A percentile compares a stretch with the other conserved stretches of the same genome.
phyloP scores from a whole-genome alignment of 306 rosid genomes.

The Bauhinia variegata region DNA sequence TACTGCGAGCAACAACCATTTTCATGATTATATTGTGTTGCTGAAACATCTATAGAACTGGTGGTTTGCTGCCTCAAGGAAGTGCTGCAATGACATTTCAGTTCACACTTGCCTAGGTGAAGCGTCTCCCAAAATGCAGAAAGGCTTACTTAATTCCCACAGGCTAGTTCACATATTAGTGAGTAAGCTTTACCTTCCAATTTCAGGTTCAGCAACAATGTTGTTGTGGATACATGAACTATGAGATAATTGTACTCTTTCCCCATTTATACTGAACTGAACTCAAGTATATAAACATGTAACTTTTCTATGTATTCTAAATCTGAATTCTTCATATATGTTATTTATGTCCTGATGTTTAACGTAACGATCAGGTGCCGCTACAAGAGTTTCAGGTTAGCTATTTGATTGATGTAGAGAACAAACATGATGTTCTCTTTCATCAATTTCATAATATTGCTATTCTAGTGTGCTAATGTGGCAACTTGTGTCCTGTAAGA shows the following conservation, averaged over 20 bases:
- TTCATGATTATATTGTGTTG: constrained; percentile 11
- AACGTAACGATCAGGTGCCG: constrained; percentile 1
- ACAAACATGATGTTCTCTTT: neutral
- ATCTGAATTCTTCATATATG: too few relatives aligned
- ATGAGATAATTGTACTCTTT: neutral
- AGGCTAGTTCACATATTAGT: constrained; percentile 7
- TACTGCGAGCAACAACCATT: constrained; percentile 10
- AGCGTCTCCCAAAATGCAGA: neutral
- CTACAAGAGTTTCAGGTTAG: constrained; percentile 7
- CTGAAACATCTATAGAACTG: neutral
- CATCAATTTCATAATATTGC: neutral
- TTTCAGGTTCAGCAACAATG: constrained; percentile 13
- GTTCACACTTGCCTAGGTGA: constrained; percentile 23
- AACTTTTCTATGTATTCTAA: too few relatives aligned
- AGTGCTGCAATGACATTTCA: constrained; percentile 20
- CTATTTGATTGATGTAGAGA: constrained; percentile 12
- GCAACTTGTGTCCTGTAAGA: constrained; percentile 20
- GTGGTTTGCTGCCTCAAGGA: neutral
- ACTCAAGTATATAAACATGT: too few relatives aligned
- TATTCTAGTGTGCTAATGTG: constrained; percentile 11
- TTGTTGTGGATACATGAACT: constrained; percentile 21
- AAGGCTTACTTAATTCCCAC: constrained; percentile 3
- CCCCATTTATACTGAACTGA: neutral
- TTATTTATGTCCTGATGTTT: neutral
- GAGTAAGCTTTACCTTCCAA: constrained; percentile 23